A percentile compares a stretch with the other conserved stretches of the same genome.
These are phyloP conservation scores for Biscogniauxia mediterranea DNA, from an alignment of 2,329 filamentous ascomycete genomes.

Conservation along the genomic window DNA sequence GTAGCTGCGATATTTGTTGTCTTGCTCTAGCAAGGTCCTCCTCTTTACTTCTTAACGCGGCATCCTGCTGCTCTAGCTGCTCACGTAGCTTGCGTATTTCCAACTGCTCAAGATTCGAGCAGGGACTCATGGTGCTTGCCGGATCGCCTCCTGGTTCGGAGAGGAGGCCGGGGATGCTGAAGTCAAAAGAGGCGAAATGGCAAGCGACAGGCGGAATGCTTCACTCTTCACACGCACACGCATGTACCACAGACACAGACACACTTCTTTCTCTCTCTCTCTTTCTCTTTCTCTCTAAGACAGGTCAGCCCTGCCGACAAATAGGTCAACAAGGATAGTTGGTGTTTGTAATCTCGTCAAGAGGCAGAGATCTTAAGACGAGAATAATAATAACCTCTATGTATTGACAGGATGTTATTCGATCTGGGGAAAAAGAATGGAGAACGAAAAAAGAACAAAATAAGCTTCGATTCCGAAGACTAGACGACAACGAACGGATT, in stretches of 20 bases:
- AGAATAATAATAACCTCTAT: slow-evolving; percentile 18
- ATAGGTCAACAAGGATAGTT: slow-evolving; percentile 21
- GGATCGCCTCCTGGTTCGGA: slow-evolving; percentile 12
- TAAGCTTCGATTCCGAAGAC: slow-evolving; percentile 20
- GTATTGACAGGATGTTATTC: slow-evolving; percentile 17
- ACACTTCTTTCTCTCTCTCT: slow-evolving; percentile 15
- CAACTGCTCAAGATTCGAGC: slow-evolving; percentile 23
- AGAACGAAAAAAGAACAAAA: slow-evolving; percentile 19
- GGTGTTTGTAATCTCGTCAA: slow-evolving; percentile 18
- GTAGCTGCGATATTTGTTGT: slow-evolving; percentile 25
- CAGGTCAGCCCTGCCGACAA: slow-evolving; percentile 20
- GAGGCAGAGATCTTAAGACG: slow-evolving; percentile 11
- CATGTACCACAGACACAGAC: neutral
- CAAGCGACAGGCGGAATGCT: slow-evolving; percentile 15
- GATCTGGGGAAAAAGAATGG: slow-evolving; percentile 21
- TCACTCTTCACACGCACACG: slow-evolving; percentile 1
- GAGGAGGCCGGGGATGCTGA: slow-evolving; percentile 14
- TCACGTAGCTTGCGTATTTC: slow-evolving; percentile 29
- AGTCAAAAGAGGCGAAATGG: slow-evolving; percentile 12
- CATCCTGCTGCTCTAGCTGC: slow-evolving; percentile 21
- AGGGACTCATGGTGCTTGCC: slow-evolving; percentile 26
- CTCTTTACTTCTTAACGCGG: slow-evolving; percentile 23
- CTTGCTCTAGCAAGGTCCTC: slow-evolving; percentile 26
- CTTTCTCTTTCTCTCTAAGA: slow-evolving; percentile 11
- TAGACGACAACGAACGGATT: slow-evolving; percentile 21